phyloP scores from a whole-genome alignment of 768 basidiomycete species.

The Tulasnella sp. region DNA sequence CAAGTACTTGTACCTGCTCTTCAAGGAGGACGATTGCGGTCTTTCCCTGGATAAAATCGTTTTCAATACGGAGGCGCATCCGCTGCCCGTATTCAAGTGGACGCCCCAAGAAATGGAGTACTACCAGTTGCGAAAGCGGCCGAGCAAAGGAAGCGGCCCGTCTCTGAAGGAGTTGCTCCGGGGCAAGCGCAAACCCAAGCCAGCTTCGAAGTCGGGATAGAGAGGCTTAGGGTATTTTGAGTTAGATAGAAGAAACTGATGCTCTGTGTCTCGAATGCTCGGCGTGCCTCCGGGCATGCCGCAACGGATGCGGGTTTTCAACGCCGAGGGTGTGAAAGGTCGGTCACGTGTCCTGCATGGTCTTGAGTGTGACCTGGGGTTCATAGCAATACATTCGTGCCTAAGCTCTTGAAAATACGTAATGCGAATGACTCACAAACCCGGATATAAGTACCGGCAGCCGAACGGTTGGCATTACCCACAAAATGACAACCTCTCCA shows the following conservation, averaged over 20 bases:
- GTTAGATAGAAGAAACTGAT: background rate
- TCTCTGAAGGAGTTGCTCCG: background rate
- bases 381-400: background rate
- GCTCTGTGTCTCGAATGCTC: too few relatives aligned
- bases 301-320: too few relatives aligned
- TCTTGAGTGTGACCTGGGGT: background rate
- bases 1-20: conserved; percentile 68
- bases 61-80: conserved; percentile 64
- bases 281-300: too few relatives aligned
- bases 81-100: conserved; percentile 68
- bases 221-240: background rate
- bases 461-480: background rate
- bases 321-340: too few relatives aligned
- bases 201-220: background rate
- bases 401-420: background rate
- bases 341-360: too few relatives aligned
- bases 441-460: background rate
- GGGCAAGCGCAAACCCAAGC: background rate
- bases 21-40: conserved; percentile 54
- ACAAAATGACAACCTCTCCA: background rate
- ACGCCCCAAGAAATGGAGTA: conserved; percentile 46
- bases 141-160: background rate
- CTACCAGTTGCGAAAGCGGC: background rate
- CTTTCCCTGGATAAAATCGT: conserved; percentile 46
- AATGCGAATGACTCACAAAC: background rate